A percentile compares a stretch with the other conserved stretches of the same genome.
Conservation (phyloP, 2,329 filamentous ascomycete genomes). For the Diaporthe citri region DNA sequence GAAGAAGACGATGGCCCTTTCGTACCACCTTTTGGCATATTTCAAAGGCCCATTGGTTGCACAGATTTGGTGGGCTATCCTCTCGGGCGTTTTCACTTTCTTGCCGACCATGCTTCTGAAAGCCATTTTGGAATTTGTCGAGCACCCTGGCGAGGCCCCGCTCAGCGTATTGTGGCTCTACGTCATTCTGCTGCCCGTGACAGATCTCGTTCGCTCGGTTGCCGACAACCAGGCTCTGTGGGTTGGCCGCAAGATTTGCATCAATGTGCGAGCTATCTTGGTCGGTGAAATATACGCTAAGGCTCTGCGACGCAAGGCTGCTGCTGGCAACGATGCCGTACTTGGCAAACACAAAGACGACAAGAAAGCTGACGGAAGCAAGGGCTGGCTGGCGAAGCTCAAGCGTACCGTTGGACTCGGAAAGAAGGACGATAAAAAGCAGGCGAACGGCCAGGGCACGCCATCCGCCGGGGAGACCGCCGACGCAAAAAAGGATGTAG, state of each 20-base stretch:
- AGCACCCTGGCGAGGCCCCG: conserved; percentile 81
- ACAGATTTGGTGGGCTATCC: conserved; percentile 83
- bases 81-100: conserved; percentile 88
- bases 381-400: conserved; percentile 60
- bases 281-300: conserved; percentile 98
- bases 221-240: conserved; percentile 89
- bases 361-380: conserved; percentile 50
- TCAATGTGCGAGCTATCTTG: conserved; percentile 92
- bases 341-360: conserved; percentile 68
- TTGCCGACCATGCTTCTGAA: conserved; percentile 91
- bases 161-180: conserved; percentile 95
- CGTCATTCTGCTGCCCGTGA: conserved; percentile 88
- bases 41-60: conserved; percentile 82
- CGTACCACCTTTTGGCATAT: conserved; percentile 85
- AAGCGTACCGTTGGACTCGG: conserved; percentile 72
- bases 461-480: background rate
- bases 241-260: conserved; percentile 94
- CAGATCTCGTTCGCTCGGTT: conserved; percentile 84
- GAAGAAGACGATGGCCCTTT: conserved; percentile 83
- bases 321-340: conserved; percentile 80
- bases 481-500: conserved; percentile 50
- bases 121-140: conserved; percentile 93
- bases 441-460: conserved; percentile 52
- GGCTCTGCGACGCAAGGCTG: conserved; percentile 89
- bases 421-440: conserved; percentile 65